Conservation (phyloP, 2,329 filamentous ascomycete species). For the Gnomoniopsis sp. region DNA sequence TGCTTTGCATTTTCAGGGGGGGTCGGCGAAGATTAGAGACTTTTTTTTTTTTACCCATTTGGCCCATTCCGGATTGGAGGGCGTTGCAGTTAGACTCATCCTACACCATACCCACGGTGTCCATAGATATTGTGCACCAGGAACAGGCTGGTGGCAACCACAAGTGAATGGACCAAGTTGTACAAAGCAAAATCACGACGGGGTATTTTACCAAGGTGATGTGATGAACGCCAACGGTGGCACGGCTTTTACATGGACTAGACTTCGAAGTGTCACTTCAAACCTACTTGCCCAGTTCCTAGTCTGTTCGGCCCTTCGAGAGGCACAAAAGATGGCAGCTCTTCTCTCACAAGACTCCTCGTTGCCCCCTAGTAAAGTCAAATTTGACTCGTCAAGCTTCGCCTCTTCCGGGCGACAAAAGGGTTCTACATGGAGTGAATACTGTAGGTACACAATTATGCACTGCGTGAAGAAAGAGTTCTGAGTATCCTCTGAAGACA, state of each 20-base stretch:
- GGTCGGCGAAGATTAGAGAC: constrained; percentile 32
- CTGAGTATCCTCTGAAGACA: too few species aligned
- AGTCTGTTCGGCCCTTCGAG: too few species aligned
- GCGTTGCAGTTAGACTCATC: constrained; percentile 30
- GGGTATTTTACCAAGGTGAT: not conserved
- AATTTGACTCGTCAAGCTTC: too few species aligned
- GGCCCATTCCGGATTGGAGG: constrained; percentile 4
- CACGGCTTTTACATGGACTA: not conserved
- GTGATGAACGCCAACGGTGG: not conserved
- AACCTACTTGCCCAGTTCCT: too few species aligned
- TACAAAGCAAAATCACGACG: constrained; percentile 12
- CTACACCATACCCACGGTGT: constrained; percentile 17
- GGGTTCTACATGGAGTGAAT: too few species aligned
- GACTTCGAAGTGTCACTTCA: too few species aligned
- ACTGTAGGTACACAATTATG: too few species aligned
- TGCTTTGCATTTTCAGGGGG: constrained; percentile 33
- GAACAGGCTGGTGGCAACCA: constrained; percentile 6
- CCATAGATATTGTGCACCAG: constrained; percentile 22
- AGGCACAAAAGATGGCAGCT: too few species aligned
- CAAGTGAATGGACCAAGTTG: constrained; percentile 16
- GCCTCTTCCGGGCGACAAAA: too few species aligned
- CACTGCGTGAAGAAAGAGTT: too few species aligned
- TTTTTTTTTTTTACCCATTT: not conserved
- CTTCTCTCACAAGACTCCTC: too few species aligned
- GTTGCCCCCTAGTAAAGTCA: too few species aligned